These are phyloP conservation scores for Fraxinus cuspidata DNA, from an alignment of 257 asterid genomes.

Conservation along the genomic window DNA sequence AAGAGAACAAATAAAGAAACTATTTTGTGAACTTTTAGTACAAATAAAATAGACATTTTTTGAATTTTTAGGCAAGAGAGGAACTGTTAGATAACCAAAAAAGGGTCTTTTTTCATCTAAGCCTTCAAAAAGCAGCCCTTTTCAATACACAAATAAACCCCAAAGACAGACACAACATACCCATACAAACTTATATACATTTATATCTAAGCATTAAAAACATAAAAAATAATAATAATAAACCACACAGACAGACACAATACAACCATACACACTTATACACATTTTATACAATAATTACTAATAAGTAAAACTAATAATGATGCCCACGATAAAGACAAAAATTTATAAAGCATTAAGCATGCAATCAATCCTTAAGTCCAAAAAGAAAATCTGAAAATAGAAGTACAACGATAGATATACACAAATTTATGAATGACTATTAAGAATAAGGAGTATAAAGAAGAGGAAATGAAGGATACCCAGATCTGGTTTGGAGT, in stretches of 20 bases:
- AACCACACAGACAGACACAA: background rate
- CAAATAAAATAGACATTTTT: background rate
- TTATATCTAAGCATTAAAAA: constrained; percentile 1
- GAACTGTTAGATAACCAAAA: background rate
- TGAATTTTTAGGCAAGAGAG: background rate
- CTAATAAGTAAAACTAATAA: background rate
- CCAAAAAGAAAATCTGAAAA: background rate
- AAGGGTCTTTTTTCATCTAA: background rate
- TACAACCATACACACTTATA: background rate
- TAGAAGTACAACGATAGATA: background rate
- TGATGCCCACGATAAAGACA: background rate
- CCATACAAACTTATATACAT: background rate
- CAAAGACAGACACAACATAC: background rate
- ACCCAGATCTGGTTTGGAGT: constrained; percentile 94
- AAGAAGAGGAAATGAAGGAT: constrained; percentile 23
- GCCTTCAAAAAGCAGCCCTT: background rate
- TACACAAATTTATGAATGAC: background rate
- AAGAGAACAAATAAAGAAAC: background rate
- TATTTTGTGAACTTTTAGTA: background rate
- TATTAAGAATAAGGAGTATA: background rate
- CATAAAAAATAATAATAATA: background rate
- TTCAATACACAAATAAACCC: background rate
- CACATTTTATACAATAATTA: background rate
- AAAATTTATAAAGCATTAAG: background rate
- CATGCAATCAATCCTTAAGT: constrained; percentile 3